Percentiles rank a stretch among this genome's conserved stretches.
Conservation (phyloP, 768 basidiomycete genomes). For the Rhodotorula graminis region DNA sequence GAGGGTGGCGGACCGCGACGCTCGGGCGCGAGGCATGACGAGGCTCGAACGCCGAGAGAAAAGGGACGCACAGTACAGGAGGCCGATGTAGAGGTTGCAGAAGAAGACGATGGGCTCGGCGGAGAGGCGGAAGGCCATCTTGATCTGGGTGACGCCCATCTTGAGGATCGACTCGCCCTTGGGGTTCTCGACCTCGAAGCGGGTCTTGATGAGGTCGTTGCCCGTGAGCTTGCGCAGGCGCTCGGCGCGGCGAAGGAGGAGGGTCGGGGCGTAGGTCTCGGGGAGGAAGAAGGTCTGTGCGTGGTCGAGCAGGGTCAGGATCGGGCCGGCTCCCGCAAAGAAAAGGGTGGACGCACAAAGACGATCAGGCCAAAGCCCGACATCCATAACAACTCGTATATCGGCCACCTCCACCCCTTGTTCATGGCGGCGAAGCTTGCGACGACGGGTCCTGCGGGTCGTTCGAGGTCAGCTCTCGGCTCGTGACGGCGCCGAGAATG, state of each 20-base stretch:
- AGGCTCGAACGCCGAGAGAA: too few species aligned
- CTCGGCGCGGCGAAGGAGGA: conserved; percentile 47
- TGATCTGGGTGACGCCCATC: conserved; percentile 31
- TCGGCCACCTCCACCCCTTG: conserved; percentile 48
- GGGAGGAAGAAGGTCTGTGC: conserved; percentile 44
- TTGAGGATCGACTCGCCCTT: conserved; percentile 1
- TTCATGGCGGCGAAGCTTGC: conserved; percentile 45
- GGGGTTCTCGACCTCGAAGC: conserved; percentile 43
- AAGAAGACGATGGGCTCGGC: conserved; percentile 46
- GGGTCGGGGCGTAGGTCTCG: conserved; percentile 47
- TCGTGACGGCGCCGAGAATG: too few species aligned
- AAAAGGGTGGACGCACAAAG: conserved; percentile 26
- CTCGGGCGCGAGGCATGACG: too few species aligned
- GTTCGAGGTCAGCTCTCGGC: background rate
- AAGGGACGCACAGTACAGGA: conserved; percentile 18
- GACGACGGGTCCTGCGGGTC: conserved; percentile 17
- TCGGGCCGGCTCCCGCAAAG: background rate
- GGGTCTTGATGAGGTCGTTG: conserved; percentile 44
- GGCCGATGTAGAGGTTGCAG: conserved; percentile 46
- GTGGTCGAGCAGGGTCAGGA: background rate
- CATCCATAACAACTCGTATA: conserved; percentile 47
- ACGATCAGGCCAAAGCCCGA: conserved; percentile 43
- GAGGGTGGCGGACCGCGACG: too few species aligned
- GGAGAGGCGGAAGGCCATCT: conserved; percentile 42
- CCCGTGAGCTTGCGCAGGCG: conserved; percentile 48